Evolutionary conservation across 2,329 filamentous ascomycete species (phyloP).

Genomic region (Dactylellina haptotyla): DNA sequence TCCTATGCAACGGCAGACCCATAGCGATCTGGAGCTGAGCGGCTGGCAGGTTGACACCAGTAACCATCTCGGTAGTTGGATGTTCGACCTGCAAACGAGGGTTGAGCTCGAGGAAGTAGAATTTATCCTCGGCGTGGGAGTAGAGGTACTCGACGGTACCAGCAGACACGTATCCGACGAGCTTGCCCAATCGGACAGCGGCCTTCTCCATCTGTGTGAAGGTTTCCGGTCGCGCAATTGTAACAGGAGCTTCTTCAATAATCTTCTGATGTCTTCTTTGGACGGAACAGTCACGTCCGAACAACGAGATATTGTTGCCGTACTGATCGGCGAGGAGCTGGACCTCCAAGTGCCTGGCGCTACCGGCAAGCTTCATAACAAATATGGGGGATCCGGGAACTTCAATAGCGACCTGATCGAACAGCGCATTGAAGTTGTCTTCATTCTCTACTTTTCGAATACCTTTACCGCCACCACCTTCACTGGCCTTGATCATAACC

Average conservation of each 20-base stretch:
- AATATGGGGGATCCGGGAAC: constrained; percentile 99
- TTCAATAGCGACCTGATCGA: constrained; percentile 95
- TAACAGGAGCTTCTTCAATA: constrained; percentile 98
- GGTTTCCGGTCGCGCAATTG: constrained; percentile 86
- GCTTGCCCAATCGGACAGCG: constrained; percentile 88
- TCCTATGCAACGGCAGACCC: constrained; percentile 94
- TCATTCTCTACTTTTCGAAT: constrained; percentile 93
- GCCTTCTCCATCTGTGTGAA: constrained; percentile 98
- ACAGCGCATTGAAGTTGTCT: constrained; percentile 83
- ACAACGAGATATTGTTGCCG: constrained; percentile 98
- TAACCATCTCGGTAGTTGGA: constrained; percentile 99
- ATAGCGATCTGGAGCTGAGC: constrained; percentile 99
- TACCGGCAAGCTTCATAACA: constrained; percentile 99
- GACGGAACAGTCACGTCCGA: constrained; percentile 97
- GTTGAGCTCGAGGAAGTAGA: constrained; percentile 99
- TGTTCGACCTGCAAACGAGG: constrained; percentile 99
- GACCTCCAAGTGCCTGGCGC: constrained; percentile 95
- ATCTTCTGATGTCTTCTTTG: constrained; percentile 99
- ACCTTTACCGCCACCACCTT: constrained; percentile 98
- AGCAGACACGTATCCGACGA: constrained; percentile 97
- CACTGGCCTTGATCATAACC: constrained; percentile 99
- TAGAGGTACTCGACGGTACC: constrained; percentile 99
- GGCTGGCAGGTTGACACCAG: constrained; percentile 93
- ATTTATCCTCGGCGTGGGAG: constrained; percentile 96
- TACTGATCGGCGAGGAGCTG: constrained; percentile 98